These are phyloP conservation scores for Hypoxylon intermedium DNA, from an alignment of 495 filamentous ascomycete genomes.

Conservation along the genomic window DNA sequence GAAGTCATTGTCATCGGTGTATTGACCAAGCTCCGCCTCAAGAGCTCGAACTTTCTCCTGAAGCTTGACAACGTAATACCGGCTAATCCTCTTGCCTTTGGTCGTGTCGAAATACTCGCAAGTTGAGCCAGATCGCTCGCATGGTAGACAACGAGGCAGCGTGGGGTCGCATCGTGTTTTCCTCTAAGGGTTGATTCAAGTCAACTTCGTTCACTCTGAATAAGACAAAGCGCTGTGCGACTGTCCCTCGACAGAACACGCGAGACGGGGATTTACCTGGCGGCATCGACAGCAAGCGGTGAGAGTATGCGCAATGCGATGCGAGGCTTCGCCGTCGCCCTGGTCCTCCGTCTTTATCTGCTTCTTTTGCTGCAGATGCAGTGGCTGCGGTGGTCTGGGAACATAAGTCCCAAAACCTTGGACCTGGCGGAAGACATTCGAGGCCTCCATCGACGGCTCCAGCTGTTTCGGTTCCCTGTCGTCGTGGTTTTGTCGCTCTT, in stretches of 20 bases:
- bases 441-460: slow-evolving; percentile 54
- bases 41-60: slow-evolving; percentile 80
- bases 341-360: slow-evolving; percentile 43
- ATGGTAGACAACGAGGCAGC: slow-evolving; percentile 88
- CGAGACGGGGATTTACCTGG: slow-evolving; percentile 65
- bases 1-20: slow-evolving; percentile 68
- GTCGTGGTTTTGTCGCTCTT: slow-evolving; percentile 18
- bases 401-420: slow-evolving; percentile 53
- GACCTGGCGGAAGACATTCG: slow-evolving; percentile 56
- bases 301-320: slow-evolving; percentile 78
- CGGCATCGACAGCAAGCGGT: slow-evolving; percentile 88
- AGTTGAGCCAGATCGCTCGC: slow-evolving; percentile 83
- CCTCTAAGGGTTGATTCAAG: slow-evolving; percentile 60
- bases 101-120: slow-evolving; percentile 94
- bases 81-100: slow-evolving; percentile 76
- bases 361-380: slow-evolving; percentile 39
- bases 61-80: slow-evolving; percentile 86
- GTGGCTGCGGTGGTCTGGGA: slow-evolving; percentile 46
- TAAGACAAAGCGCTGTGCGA: slow-evolving; percentile 7
- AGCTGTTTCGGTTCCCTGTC: slow-evolving; percentile 1
- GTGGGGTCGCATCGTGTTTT: slow-evolving; percentile 95
- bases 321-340: slow-evolving; percentile 54
- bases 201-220: slow-evolving; percentile 7
- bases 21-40: slow-evolving; percentile 73
- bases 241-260: slow-evolving; percentile 3